Evolutionary conservation across 2,329 filamentous ascomycete genomes (phyloP).

Genomic region (Aspergillus persii): DNA sequence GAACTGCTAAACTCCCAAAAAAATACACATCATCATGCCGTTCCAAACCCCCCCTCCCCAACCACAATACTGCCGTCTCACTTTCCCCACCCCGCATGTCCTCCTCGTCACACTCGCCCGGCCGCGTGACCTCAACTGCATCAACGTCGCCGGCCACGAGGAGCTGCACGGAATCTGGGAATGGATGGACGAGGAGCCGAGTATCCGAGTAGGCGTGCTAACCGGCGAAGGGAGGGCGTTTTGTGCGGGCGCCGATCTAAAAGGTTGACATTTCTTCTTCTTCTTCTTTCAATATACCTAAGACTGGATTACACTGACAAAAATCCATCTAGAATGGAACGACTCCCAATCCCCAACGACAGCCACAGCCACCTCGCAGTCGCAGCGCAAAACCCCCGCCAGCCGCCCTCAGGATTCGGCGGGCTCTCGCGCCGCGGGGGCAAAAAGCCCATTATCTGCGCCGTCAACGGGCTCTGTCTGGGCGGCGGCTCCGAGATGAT

Average conservation of each 20-base stretch:
- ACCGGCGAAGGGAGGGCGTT: conserved; percentile 45
- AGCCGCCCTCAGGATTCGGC: conserved; percentile 39
- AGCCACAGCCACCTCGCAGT: conserved; percentile 14
- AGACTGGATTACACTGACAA: too few relatives aligned
- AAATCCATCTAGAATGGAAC: conserved; percentile 33
- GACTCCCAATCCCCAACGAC: conserved; percentile 13
- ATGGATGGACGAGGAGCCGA: conserved; percentile 47
- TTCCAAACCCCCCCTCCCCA: conserved; percentile 32
- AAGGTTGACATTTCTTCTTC: conserved; percentile 12
- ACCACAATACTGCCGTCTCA: conserved; percentile 32
- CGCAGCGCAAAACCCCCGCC: background rate
- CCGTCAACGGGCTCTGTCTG: conserved; percentile 71
- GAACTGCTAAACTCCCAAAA: background rate
- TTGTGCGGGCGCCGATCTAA: conserved; percentile 47
- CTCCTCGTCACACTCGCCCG: conserved; percentile 50
- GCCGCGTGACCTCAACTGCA: conserved; percentile 44
- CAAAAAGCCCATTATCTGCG: conserved; percentile 71
- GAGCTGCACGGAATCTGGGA: conserved; percentile 44
- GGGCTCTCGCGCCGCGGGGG: conserved; percentile 46
- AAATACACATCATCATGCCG: conserved; percentile 18
- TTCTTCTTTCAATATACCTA: too few relatives aligned
- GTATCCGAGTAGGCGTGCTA: conserved; percentile 39
- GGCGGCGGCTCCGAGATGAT: conserved; percentile 77
- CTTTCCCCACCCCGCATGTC: conserved; percentile 46
- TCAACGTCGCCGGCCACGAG: conserved; percentile 41